Evolutionary conservation across 1,284 basidiomycete genomes (phyloP), one percentile per base, ranked within the genome.

Genomic region (Pseudozyma hubeiensis): DNA sequence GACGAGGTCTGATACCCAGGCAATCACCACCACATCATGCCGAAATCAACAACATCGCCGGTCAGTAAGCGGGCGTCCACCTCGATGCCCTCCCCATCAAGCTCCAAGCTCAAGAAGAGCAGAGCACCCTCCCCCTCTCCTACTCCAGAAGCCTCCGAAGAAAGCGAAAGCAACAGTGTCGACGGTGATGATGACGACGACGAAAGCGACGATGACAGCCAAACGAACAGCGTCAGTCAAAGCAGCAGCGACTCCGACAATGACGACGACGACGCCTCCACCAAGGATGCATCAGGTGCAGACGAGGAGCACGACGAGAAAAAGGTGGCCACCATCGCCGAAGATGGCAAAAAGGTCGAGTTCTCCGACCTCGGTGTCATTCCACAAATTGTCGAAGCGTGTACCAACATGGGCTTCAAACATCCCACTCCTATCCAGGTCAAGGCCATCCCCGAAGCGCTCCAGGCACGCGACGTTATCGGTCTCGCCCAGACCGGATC

Each of bases 401-500:
- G 97, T 61, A 88, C 90, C 50, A 90, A 91, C 64, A 87, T 99
- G 60, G 90, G 90, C 53, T 99, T 90, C 88, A 94, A 90, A 71
- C 87, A 88, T 55, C 97, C 97, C 0, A 97, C 96, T 9, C 91
- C 93, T 62, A 99, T 99, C 78, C 97, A 99, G 86, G 87, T 88
- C 14, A 90, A 94, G 79, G 88, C 89, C n/a, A 90, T 99, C 57
- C 97, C 97, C 0, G 90, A 91, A 86, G 96, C 96, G 13, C 86
- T 99, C 1, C 88, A 92, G 81, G 94, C 94, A 0, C 89, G 91
- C 80, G 97, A 99, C 86, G 93, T 99, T 74, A 99, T 99, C 67
- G 97, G 97, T 29, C 92, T 99, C 17, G 97, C 97, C 24, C 92
- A 94, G 80, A 99, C 97, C 1, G 97, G 97, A 49, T 95, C 93